Conservation (phyloP, 176 grass and related monocot species). For the Puya raimondii region DNA sequence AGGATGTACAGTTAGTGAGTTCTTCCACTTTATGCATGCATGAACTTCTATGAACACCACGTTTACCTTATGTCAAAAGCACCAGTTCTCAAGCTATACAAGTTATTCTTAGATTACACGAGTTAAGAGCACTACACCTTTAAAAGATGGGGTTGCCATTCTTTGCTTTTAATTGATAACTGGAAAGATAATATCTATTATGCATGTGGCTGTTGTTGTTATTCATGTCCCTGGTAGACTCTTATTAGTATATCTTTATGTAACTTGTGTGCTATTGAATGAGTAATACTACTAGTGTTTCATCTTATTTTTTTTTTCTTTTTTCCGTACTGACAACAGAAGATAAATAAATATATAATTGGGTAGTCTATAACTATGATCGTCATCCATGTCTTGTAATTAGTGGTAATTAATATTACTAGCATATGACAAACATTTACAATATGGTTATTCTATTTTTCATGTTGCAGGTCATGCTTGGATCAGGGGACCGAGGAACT, state of each 20-base stretch:
- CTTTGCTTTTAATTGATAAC: not conserved
- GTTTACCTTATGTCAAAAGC: not conserved
- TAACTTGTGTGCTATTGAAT: too few relatives aligned
- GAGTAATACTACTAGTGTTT: too few relatives aligned
- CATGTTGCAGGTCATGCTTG: conserved; percentile 77
- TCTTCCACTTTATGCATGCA: not conserved
- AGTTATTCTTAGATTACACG: not conserved
- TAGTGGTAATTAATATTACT: not conserved
- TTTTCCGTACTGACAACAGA: too few relatives aligned
- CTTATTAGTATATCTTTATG: too few relatives aligned
- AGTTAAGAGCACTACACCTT: too few relatives aligned
- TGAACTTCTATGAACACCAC: not conserved
- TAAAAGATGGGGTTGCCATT: not conserved
- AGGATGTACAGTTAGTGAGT: conserved; percentile 84
- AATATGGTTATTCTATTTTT: conserved; percentile 7
- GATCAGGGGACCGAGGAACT: conserved; percentile 65
- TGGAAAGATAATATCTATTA: too few relatives aligned
- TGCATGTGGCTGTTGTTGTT: too few relatives aligned
- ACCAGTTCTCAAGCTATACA: not conserved
- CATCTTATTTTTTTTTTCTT: too few relatives aligned
- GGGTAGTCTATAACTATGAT: too few relatives aligned
- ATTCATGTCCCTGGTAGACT: too few relatives aligned
- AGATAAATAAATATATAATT: too few relatives aligned
- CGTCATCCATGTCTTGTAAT: too few relatives aligned
- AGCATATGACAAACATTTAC: not conserved